These are phyloP conservation scores for Mycotypha africana DNA, from an alignment of 371 early-diverging fungal genomes.

Conservation along the genomic window DNA sequence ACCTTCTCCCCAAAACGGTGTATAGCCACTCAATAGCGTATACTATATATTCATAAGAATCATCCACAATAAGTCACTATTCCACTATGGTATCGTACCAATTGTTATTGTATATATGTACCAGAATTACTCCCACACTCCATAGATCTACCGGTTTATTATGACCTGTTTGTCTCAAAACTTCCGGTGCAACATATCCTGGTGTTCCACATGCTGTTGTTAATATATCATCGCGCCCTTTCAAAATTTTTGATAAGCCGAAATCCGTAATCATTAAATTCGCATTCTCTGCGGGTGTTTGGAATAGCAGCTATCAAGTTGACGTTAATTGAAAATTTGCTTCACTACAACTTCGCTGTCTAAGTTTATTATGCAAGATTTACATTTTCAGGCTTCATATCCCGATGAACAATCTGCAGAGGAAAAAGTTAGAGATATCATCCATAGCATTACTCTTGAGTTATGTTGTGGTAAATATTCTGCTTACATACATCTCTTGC, in stretches of 20 bases:
- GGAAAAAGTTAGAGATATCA: background rate
- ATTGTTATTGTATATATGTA: constrained; percentile 5
- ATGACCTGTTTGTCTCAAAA: constrained; percentile 65
- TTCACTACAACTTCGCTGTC: no score
- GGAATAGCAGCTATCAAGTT: constrained; percentile 52
- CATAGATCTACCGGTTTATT: constrained; percentile 79
- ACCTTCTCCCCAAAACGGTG: constrained; percentile 87
- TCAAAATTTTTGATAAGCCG: constrained; percentile 74
- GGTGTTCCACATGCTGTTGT: constrained; percentile 84
- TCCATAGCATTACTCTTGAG: no score
- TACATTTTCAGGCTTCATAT: constrained; percentile 81
- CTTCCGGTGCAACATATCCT: constrained; percentile 89
- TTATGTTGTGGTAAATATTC: background rate
- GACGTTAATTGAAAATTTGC: no score
- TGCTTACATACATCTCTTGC: constrained; percentile 44
- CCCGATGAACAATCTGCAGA: constrained; percentile 75
- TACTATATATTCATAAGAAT: no score
- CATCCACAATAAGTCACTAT: no score
- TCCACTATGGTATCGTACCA: no score
- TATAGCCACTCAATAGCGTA: constrained; percentile 80
- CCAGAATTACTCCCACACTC: constrained; percentile 88
- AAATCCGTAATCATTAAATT: constrained; percentile 73
- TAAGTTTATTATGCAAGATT: no score
- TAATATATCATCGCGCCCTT: constrained; percentile 56
- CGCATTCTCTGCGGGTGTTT: constrained; percentile 43